Percentiles rank a stretch among this genome's conserved stretches.
Conservation (phyloP, 1,284 basidiomycete species). For the Ustilago bromivora region DNA sequence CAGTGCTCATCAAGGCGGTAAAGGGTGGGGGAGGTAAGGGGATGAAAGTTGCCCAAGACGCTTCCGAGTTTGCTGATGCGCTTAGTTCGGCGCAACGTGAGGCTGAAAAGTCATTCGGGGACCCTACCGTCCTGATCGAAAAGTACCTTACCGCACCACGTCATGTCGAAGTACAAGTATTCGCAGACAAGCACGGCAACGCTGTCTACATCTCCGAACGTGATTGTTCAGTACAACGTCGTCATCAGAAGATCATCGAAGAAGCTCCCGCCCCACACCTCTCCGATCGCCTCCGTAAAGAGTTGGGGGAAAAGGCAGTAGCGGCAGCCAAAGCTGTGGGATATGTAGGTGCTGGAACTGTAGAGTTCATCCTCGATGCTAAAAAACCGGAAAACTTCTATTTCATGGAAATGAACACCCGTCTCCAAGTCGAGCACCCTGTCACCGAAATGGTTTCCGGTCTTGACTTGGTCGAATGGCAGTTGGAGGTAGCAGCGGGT, state of each 20-base stretch:
- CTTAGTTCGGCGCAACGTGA: constrained; percentile 87
- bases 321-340: constrained; percentile 88
- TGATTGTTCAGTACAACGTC: constrained; percentile 91
- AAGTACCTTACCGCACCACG: constrained; percentile 63
- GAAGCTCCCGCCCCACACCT: constrained; percentile 94
- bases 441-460: constrained; percentile 96
- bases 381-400: constrained; percentile 47
- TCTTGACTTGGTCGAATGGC: constrained; percentile 92
- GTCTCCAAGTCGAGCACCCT: constrained; percentile 83
- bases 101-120: constrained; percentile 72
- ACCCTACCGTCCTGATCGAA: constrained; percentile 71
- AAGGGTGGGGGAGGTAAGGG: constrained; percentile 71
- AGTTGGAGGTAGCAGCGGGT: constrained; percentile 84
- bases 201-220: constrained; percentile 91
- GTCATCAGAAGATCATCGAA: constrained; percentile 95
- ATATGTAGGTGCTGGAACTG: constrained; percentile 96
- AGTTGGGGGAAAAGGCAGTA: constrained; percentile 86
- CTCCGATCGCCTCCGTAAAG: constrained; percentile 78
- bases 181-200: constrained; percentile 73
- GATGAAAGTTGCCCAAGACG: constrained; percentile 72
- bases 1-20: constrained; percentile 70
- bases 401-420: constrained; percentile 78
- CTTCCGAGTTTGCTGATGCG: constrained; percentile 79
- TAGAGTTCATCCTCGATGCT: constrained; percentile 70
- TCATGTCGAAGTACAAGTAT: constrained; percentile 80